Percentiles rank a stretch among this genome's conserved stretches.
These are phyloP conservation scores for Citrus maxima DNA, from an alignment of 345 rosid genomes.

Conservation along the genomic window DNA sequence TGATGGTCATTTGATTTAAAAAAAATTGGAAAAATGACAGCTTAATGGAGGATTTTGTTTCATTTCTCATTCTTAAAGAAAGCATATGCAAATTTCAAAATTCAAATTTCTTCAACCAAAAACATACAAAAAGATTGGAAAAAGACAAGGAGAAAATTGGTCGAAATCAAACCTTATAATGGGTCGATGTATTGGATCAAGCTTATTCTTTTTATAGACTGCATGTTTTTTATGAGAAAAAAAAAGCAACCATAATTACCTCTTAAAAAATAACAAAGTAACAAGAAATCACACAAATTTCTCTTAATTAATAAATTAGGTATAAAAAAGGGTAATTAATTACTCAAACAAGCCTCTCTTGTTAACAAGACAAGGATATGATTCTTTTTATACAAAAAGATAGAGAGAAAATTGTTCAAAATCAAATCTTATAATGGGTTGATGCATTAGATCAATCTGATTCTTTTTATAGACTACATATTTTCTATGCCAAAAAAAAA, in stretches of 20 bases:
- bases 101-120: conserved; percentile 20
- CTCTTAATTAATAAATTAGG: background rate
- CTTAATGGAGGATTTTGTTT: background rate
- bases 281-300: background rate
- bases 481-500: conserved; percentile 22
- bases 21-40: background rate
- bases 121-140: conserved; percentile 1
- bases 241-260: background rate
- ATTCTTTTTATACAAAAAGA: no score
- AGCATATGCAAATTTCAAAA: conserved; percentile 30
- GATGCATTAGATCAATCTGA: conserved; percentile 31
- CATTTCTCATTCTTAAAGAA: background rate
- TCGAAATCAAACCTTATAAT: conserved; percentile 51
- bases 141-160: background rate
- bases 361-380: conserved; percentile 55
- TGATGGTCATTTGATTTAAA: background rate
- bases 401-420: background rate
- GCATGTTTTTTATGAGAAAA: conserved; percentile 28
- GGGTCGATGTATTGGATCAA: conserved; percentile 41
- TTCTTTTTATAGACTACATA: conserved; percentile 31
- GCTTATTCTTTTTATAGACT: conserved; percentile 27
- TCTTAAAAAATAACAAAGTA: background rate
- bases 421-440: conserved; percentile 60
- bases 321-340: background rate
- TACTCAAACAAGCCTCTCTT: conserved; percentile 52